Evolutionary conservation across 2,329 filamentous ascomycete species (phyloP).

Genomic region (Sclerotinia glacialis): DNA sequence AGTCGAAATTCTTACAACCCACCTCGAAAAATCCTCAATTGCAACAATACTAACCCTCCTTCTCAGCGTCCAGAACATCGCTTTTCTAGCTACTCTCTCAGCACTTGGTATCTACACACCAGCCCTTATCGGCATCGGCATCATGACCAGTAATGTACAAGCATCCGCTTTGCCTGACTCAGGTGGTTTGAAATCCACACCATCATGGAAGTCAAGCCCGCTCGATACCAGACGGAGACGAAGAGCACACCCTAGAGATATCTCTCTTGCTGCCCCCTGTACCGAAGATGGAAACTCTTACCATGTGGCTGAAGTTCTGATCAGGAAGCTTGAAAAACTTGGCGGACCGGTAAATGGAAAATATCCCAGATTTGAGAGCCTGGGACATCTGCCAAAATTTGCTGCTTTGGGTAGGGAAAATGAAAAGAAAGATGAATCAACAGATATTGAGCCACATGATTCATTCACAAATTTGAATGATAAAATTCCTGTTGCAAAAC

Average conservation of each 20-base stretch:
- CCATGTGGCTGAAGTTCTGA: constrained; percentile 3
- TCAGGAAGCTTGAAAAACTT: not conserved
- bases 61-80: not conserved
- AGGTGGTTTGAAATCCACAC: not conserved
- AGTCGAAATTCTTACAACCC: not conserved
- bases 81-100: not conserved
- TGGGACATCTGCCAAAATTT: not conserved
- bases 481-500: not conserved
- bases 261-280: not conserved
- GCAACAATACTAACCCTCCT: no score
- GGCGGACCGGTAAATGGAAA: not conserved
- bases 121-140: constrained; percentile 2
- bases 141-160: constrained; percentile 4
- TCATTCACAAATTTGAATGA: not conserved
- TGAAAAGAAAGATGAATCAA: not conserved
- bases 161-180: not conserved
- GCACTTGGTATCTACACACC: constrained; percentile 1
- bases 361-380: not conserved
- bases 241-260: not conserved
- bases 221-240: not conserved
- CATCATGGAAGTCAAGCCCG: not conserved
- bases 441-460: not conserved
- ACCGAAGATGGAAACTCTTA: not conserved
- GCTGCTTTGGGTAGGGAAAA: no score
- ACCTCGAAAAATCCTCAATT: not conserved